Evolutionary conservation across 108 stramenopile species (phyloP), one percentile per base, ranked within the genome.

Genomic region (Conticribra weissflogii): DNA sequence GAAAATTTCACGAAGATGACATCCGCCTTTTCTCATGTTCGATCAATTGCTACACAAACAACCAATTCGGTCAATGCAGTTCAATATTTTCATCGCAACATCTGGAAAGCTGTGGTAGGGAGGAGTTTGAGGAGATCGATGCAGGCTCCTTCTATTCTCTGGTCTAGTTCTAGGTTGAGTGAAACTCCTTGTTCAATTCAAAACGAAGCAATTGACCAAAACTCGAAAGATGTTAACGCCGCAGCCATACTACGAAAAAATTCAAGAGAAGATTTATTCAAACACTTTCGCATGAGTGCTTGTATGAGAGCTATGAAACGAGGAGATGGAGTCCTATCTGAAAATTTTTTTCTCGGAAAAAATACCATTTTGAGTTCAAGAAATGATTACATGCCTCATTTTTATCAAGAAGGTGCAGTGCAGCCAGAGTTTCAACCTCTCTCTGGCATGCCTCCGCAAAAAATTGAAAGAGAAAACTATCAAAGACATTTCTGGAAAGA

Each of bases 311-410:
- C 57, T 0, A 70, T 70, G 68, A 70, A 70, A 53, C 68, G 68
- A 32, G 68, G 69, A n/a, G 69, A 71, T 71, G 69, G 50, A 5
- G 53, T 66, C 4, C 32, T 66, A 22, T 66, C 64, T 30, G 19
- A 60, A 0, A 7, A 17, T 0, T 33, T 27, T 24, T 16, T 21
- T 21, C 24, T 54, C 5, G 36, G 36, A 41, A 41, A 41, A 41
- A 5, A n/a, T n/a, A n/a, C n/a, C n/a, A n/a, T n/a, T n/a, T n/a
- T n/a, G n/a, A n/a, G n/a, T n/a, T n/a, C n/a, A n/a, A n/a, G n/a
- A n/a, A n/a, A n/a, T n/a, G n/a, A n/a, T n/a, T n/a, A n/a, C n/a
- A n/a, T n/a, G n/a, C n/a, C n/a, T n/a, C n/a, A n/a, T n/a, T n/a
- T n/a, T n/a, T n/a, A n/a, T n/a, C n/a, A n/a, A n/a, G n/a, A n/a